These are phyloP conservation scores for Neurospora sp. DNA, from an alignment of 495 filamentous ascomycete species.

Conservation along the genomic window DNA sequence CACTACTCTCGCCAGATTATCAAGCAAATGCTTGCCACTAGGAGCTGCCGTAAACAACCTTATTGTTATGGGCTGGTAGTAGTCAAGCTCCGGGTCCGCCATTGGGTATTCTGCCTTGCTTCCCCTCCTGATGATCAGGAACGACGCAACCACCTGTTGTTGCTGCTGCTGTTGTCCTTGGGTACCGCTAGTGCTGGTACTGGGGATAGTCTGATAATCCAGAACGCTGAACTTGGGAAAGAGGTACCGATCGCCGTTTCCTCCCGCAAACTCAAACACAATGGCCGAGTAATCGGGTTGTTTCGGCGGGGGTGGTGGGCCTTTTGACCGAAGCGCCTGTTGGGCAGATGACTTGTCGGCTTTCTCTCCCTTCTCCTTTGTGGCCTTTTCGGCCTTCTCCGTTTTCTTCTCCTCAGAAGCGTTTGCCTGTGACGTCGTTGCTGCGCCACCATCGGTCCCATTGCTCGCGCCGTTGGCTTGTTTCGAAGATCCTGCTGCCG, in stretches of 20 bases:
- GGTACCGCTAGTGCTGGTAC: conserved; percentile 3
- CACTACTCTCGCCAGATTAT: conserved; percentile 68
- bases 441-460: conserved; percentile 9
- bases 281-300: conserved; percentile 60
- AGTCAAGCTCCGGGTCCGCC: conserved; percentile 50
- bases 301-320: conserved; percentile 36
- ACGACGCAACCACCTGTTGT: conserved; percentile 49
- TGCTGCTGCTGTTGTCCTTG: background rate
- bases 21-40: conserved; percentile 49
- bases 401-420: background rate
- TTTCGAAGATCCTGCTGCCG: conserved; percentile 11
- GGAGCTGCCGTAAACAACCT: conserved; percentile 48
- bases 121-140: conserved; percentile 54
- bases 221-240: conserved; percentile 83
- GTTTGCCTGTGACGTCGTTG: conserved; percentile 18
- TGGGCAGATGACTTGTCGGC: conserved; percentile 13
- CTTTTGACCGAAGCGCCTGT: conserved; percentile 41
- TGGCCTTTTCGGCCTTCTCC: background rate
- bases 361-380: background rate
- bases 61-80: conserved; percentile 86
- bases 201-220: conserved; percentile 45
- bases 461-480: conserved; percentile 14
- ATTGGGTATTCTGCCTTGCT: conserved; percentile 41
- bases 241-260: conserved; percentile 75
- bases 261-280: conserved; percentile 75